phyloP scores from a whole-genome alignment of 2,329 filamentous ascomycete species.

The Trichoderma sp. region DNA sequence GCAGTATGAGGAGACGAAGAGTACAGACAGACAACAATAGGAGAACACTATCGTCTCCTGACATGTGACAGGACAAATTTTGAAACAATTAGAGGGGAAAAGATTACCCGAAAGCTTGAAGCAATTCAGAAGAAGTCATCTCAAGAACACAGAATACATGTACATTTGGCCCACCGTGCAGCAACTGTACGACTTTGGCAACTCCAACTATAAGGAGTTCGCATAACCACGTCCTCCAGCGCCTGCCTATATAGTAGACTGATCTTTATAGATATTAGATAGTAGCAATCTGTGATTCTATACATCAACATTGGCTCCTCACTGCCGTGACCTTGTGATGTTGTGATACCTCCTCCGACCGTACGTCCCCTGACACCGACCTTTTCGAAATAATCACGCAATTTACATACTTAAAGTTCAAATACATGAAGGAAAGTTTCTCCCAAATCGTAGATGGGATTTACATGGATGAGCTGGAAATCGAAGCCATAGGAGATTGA shows the following conservation, averaged over 20 bases:
- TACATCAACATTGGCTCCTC: too few relatives aligned
- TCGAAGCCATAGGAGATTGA: background rate
- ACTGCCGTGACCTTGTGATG: too few relatives aligned
- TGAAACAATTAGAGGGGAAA: background rate
- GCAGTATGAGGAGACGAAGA: background rate
- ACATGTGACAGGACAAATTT: background rate
- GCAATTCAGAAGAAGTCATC: background rate
- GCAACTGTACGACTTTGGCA: background rate
- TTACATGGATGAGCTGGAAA: background rate
- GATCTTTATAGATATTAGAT: too few relatives aligned
- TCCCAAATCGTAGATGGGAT: background rate
- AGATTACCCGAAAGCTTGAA: background rate
- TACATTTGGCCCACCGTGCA: background rate
- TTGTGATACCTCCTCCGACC: too few relatives aligned
- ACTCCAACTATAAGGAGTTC: too few relatives aligned
- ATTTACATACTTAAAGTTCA: background rate
- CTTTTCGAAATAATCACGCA: background rate
- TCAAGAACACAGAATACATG: background rate
- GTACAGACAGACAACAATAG: background rate
- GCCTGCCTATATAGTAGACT: too few relatives aligned
- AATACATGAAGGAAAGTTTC: background rate
- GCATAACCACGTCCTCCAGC: too few relatives aligned
- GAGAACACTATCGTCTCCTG: background rate
- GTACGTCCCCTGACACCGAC: background rate
- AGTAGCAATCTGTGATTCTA: too few relatives aligned